A percentile compares a stretch with the other conserved stretches of the same genome.
Evolutionary conservation across 2,329 filamentous ascomycete genomes (phyloP).

Genomic region (Escovopsis weberi): DNA sequence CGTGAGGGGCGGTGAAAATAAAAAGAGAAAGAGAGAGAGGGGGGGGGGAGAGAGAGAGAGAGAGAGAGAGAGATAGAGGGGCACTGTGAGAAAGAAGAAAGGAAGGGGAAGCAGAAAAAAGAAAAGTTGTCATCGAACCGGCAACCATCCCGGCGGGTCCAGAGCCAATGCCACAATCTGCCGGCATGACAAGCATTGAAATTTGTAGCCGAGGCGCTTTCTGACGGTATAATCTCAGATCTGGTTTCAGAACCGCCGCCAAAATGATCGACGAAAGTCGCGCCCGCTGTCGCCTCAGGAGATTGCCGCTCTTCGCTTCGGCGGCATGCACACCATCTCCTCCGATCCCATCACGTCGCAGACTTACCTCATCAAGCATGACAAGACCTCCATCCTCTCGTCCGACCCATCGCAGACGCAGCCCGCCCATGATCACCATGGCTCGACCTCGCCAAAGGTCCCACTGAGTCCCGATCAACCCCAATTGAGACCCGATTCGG

Average conservation of each 20-base stretch:
- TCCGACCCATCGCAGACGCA: conserved; percentile 15
- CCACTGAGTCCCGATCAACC: conserved; percentile 13
- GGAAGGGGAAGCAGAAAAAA: no score
- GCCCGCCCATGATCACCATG: conserved; percentile 9
- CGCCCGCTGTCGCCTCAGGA: conserved; percentile 70
- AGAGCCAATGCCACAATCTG: no score
- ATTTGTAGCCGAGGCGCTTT: no score
- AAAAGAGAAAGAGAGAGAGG: no score
- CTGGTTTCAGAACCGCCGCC: conserved; percentile 92
- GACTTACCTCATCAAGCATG: conserved; percentile 13
- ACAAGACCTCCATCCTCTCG: conserved; percentile 12
- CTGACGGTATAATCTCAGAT: conserved; percentile 43
- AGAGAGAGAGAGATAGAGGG: no score
- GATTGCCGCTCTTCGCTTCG: conserved; percentile 45
- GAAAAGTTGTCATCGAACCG: no score
- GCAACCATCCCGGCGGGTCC: no score
- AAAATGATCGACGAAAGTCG: conserved; percentile 83
- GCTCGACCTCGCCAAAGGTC: conserved; percentile 12
- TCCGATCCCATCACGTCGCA: conserved; percentile 26
- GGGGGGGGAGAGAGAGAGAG: no score
- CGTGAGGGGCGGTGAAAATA: no score
- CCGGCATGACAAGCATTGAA: conserved; percentile 2
- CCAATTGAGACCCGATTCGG: conserved; percentile 12
- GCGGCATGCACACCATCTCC: conserved; percentile 37
- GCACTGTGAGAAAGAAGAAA: no score